Evolutionary conservation across 1,139 yeast species (phyloP).

Genomic region (Sugiyamaella grinbergsii): DNA sequence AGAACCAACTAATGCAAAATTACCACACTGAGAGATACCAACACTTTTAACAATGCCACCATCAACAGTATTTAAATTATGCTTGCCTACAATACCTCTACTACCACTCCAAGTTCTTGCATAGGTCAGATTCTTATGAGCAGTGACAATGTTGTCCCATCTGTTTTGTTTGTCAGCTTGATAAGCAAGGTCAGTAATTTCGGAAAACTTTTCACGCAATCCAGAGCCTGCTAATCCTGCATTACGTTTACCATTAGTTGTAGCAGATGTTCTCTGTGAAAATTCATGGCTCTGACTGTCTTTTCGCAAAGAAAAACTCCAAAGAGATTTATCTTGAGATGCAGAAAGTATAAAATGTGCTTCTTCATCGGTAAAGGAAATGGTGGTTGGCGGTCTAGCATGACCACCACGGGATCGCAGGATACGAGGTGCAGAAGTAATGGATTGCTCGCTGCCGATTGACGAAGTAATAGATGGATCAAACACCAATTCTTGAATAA

Average conservation of each 20-base stretch:
- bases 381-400: constrained; percentile 81
- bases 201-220: constrained; percentile 70
- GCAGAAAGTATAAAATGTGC: constrained; percentile 87
- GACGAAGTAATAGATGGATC: constrained; percentile 82
- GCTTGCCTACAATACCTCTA: constrained; percentile 77
- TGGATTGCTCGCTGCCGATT: constrained; percentile 46
- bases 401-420: constrained; percentile 97
- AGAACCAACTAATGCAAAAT: constrained; percentile 93
- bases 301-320: constrained; percentile 90
- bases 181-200: constrained; percentile 70
- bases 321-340: constrained; percentile 80
- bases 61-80: constrained; percentile 71
- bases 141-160: constrained; percentile 95
- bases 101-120: constrained; percentile 95
- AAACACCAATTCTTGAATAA: constrained; percentile 85
- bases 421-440: constrained; percentile 87
- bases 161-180: constrained; percentile 81
- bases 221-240: constrained; percentile 54
- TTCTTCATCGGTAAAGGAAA: constrained; percentile 75
- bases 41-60: constrained; percentile 80
- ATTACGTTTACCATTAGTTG: constrained; percentile 56
- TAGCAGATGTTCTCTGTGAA: constrained; percentile 60
- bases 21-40: constrained; percentile 88
- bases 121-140: constrained; percentile 77
- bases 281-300: constrained; percentile 96